Evolutionary conservation across 2,329 filamentous ascomycete species (phyloP).

Genomic region (Verticillium zaregamsianum): DNA sequence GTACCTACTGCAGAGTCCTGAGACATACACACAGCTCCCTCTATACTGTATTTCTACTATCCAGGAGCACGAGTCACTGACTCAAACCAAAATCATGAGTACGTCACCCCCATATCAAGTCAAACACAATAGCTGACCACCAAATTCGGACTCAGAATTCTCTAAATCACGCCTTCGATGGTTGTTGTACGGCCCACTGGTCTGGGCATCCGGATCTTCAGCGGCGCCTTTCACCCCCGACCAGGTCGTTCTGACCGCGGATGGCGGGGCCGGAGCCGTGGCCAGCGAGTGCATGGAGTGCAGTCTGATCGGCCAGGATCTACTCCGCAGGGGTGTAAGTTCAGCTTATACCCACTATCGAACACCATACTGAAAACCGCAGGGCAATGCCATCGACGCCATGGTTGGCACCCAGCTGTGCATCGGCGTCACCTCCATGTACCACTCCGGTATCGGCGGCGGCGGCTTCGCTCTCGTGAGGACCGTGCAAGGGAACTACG

Average conservation of each 20-base stretch:
- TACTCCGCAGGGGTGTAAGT: constrained; percentile 49
- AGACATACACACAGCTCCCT: too few species aligned
- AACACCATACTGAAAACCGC: not conserved
- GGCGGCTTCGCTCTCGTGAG: constrained; percentile 88
- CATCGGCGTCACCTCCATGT: constrained; percentile 71
- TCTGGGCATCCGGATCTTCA: constrained; percentile 1
- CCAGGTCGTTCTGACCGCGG: constrained; percentile 15
- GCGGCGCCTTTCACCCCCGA: not conserved
- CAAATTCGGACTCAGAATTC: not conserved
- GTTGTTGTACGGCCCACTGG: constrained; percentile 3
- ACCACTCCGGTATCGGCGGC: constrained; percentile 79
- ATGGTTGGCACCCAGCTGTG: constrained; percentile 71
- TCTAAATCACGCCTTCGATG: not conserved
- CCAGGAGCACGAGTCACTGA: not conserved
- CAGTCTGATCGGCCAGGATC: constrained; percentile 62
- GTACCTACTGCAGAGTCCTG: not conserved
- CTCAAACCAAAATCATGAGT: not conserved
- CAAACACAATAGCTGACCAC: not conserved
- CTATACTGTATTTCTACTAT: not conserved
- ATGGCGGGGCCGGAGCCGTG: constrained; percentile 53
- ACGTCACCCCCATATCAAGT: not conserved
- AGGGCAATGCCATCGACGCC: constrained; percentile 75
- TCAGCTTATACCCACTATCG: not conserved
- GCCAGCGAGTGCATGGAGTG: constrained; percentile 68
- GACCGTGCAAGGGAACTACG: constrained; percentile 68